phyloP scores from a whole-genome alignment of 78 protist species.

The Emiliania huxleyi region DNA sequence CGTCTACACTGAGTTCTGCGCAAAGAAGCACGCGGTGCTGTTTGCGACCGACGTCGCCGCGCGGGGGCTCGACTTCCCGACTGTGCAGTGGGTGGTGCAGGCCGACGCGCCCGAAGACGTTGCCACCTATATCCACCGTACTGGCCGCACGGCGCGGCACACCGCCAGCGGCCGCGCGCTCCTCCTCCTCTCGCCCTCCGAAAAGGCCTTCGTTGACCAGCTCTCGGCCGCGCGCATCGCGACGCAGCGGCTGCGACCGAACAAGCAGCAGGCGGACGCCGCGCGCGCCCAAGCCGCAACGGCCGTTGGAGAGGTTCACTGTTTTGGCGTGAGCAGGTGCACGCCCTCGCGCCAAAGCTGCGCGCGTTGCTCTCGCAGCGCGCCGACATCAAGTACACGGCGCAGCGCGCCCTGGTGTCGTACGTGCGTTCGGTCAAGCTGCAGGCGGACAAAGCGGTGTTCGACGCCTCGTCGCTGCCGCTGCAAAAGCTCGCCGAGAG shows the following conservation, averaged over 20 bases:
- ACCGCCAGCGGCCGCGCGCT: slow-evolving; percentile 42
- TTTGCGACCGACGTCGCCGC: slow-evolving; percentile 98
- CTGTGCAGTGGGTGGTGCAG: slow-evolving; percentile 96
- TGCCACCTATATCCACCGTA: slow-evolving; percentile 95
- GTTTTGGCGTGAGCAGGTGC: too few species aligned
- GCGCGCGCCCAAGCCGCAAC: background rate
- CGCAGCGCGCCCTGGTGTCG: slow-evolving; percentile 70
- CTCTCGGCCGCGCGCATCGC: background rate
- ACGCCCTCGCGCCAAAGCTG: background rate
- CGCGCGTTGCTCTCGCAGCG: slow-evolving; percentile 21
- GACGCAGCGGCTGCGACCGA: background rate
- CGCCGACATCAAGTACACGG: slow-evolving; percentile 61
- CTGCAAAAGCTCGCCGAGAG: slow-evolving; percentile 29
- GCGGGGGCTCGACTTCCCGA: slow-evolving; percentile 97
- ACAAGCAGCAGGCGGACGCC: background rate
- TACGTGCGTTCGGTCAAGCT: slow-evolving; percentile 68
- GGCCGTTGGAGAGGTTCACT: background rate
- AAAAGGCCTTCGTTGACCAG: background rate
- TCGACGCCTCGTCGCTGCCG: slow-evolving; percentile 45
- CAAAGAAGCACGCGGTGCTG: slow-evolving; percentile 74
- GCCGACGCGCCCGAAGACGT: slow-evolving; percentile 93
- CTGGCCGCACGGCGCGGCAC: slow-evolving; percentile 95
- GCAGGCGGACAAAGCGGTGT: slow-evolving; percentile 54
- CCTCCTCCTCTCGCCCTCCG: slow-evolving; percentile 27
- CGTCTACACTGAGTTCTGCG: slow-evolving; percentile 8